Conservation (phyloP, 208 protist genomes). For the Leishmania major region DNA sequence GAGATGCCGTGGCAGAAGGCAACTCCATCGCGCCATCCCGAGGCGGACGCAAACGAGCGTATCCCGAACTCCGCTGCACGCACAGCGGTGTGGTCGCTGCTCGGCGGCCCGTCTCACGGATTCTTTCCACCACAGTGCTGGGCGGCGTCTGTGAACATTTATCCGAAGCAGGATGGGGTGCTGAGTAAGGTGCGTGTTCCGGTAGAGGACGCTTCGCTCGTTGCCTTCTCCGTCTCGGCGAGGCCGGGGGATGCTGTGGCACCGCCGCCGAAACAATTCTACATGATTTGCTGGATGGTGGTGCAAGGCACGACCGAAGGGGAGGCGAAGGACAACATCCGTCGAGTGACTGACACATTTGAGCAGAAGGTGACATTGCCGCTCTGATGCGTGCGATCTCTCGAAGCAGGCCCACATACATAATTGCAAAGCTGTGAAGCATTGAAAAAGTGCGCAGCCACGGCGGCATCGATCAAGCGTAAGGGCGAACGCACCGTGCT, state of each 20-base stretch:
- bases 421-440: neutral
- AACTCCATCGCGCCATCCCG: neutral
- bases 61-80: neutral
- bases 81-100: conserved; percentile 18
- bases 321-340: conserved; percentile 45
- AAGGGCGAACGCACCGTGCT: neutral
- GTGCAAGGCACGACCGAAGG: conserved; percentile 31
- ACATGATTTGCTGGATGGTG: conserved; percentile 73
- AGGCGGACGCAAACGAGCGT: neutral
- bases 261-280: conserved; percentile 55
- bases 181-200: conserved; percentile 42
- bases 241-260: conserved; percentile 45
- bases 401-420: no score
- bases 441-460: neutral
- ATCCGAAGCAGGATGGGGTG: conserved; percentile 39
- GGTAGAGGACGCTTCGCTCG: conserved; percentile 37
- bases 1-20: no score
- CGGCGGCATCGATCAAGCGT: neutral
- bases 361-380: conserved; percentile 33
- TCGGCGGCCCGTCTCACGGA: conserved; percentile 36
- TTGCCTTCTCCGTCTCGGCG: conserved; percentile 57
- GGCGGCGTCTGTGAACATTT: conserved; percentile 75
- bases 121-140: conserved; percentile 39
- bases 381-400: neutral
- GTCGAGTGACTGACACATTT: conserved; percentile 36